Conservation (phyloP, 108 stramenopile genomes). For the Pseudonitzschia pungens region DNA sequence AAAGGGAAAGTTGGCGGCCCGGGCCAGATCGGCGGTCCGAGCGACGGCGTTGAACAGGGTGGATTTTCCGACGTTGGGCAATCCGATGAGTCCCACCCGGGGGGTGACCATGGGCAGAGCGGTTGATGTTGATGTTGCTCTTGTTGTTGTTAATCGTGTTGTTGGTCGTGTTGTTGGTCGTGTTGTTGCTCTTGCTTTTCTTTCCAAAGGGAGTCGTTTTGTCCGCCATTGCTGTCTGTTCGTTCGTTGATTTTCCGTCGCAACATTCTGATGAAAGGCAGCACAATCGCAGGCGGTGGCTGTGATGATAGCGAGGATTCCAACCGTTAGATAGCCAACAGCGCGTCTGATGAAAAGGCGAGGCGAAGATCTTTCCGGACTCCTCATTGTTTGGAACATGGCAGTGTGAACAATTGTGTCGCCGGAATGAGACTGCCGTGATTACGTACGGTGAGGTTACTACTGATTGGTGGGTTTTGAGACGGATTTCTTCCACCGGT, state of each 20-base stretch:
- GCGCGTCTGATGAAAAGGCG: neutral
- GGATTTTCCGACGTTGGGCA: constrained; percentile 94
- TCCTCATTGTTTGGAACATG: too few species aligned
- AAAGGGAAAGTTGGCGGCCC: constrained; percentile 91
- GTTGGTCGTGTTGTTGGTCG: neutral
- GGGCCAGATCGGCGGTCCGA: constrained; percentile 49
- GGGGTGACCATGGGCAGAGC: constrained; percentile 58
- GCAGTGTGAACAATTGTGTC: too few species aligned
- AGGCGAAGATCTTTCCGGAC: neutral
- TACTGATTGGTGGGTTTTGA: too few species aligned
- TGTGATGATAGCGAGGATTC: neutral
- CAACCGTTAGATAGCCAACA: too few species aligned
- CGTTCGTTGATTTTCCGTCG: neutral
- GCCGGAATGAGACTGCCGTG: too few species aligned
- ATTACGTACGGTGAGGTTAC: too few species aligned
- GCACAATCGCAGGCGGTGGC: neutral
- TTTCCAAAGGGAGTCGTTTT: neutral
- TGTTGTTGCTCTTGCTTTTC: neutral
- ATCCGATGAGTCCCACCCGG: constrained; percentile 77
- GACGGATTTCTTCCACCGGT: too few species aligned
- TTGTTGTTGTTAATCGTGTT: constrained; percentile 73
- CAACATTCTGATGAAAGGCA: neutral
- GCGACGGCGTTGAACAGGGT: constrained; percentile 87
- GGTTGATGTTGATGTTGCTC: constrained; percentile 49
- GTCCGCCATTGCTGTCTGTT: neutral